Conservation (phyloP, 805 yeast genomes). For the Wickerhamiella alocasiicola region DNA sequence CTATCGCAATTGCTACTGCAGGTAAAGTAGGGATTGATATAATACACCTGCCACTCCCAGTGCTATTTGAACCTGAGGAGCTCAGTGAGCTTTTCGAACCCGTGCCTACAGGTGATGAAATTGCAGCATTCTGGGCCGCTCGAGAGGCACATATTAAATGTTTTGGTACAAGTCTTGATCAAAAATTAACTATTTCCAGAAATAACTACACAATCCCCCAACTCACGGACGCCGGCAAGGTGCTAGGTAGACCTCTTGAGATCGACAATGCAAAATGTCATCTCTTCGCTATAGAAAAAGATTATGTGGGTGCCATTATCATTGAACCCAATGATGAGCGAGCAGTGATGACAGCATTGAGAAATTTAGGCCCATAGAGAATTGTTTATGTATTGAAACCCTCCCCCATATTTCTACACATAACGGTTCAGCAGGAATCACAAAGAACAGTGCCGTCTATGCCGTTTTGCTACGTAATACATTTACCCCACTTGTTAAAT, state of each 20-base stretch:
- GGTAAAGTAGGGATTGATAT: constrained; percentile 20
- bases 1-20: constrained; percentile 16
- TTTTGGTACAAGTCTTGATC: not conserved
- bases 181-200: not conserved
- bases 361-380: too few species aligned
- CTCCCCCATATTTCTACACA: too few species aligned
- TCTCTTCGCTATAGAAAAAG: not conserved
- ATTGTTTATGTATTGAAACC: too few species aligned
- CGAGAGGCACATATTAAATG: constrained; percentile 21
- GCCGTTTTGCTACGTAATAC: too few species aligned
- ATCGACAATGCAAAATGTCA: not conserved
- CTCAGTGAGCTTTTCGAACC: constrained; percentile 10
- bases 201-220: constrained; percentile 1
- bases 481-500: too few species aligned
- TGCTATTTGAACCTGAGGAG: constrained; percentile 13
- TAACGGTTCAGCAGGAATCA: too few species aligned
- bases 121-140: constrained; percentile 20
- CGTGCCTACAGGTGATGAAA: constrained; percentile 2
- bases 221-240: not conserved
- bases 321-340: too few species aligned
- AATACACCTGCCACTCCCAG: constrained; percentile 12
- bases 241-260: not conserved
- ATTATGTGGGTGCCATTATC: not conserved
- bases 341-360: too few species aligned
- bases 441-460: too few species aligned